Evolutionary conservation across 148 eudicot species (phyloP), one percentile per base, ranked within the genome.

Genomic region (Cornus kousa): DNA sequence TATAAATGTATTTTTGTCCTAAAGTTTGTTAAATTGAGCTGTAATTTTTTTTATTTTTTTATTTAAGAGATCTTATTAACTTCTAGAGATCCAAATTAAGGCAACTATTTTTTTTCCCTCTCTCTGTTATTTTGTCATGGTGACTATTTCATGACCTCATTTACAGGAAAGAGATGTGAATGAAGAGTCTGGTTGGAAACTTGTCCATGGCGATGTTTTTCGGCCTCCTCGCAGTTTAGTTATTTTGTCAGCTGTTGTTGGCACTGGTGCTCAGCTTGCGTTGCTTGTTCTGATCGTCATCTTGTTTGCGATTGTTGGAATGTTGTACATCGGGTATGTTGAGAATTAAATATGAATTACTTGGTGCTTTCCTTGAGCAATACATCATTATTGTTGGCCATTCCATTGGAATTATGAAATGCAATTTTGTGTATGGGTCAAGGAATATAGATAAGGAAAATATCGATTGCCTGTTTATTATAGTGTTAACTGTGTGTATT

Each of bases 141-240:
- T 75, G 40, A 55, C 28, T 76, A 17, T 83, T 32, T 73, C 6
- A 70, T 12, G 39, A 43, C 3, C 12, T 74, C 28, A 16, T 78
- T 28, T 40, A 65, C 86, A 94, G 98, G 98, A 94, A 86, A 89
- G 98, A 76, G 98, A 94, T 80, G 98, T 89, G 2, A 92, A 86
- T 84, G 98, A 94, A 81, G 98, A 94, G 82, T 94, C 98, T 79
- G 98, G 98, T 81, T 86, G 98, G 93, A 89, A 94, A 82, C 88
- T 88, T 83, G 90, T 92, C 33, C 98, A 94, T 83, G 96, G 98
- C 35, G 98, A 94, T 87, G 98, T 92, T 83, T 94, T 94, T 79
- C 90, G 98, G 31, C 85, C 97, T 77, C 94, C 98, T 78, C 86
- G 86, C 71, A 82, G 48, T 84, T 80, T 95, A 78, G 94, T 86